Conservation (phyloP, 495 filamentous ascomycete genomes). For the Penicillium dipodomyicola region DNA sequence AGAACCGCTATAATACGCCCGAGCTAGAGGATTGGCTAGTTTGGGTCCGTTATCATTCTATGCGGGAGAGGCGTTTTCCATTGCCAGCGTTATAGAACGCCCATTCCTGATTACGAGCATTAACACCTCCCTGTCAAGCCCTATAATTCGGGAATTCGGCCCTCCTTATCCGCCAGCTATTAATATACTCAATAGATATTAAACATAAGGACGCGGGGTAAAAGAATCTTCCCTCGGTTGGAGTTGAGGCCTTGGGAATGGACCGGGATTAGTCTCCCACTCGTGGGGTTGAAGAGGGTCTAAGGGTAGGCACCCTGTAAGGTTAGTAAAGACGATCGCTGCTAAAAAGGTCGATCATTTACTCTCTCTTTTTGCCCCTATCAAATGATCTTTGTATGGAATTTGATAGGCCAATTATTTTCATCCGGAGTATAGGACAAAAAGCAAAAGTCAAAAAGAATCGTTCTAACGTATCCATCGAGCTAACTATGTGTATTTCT, state of each 20-base stretch:
- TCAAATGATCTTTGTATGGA: background rate
- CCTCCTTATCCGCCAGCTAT: background rate
- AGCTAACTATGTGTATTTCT: too few relatives aligned
- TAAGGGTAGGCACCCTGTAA: background rate
- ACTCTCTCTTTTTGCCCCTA: background rate
- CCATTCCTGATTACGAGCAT: conserved; percentile 5
- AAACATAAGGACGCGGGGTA: conserved; percentile 9
- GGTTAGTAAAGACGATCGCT: background rate
- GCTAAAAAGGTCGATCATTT: conserved; percentile 10
- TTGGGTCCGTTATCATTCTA: conserved; percentile 8
- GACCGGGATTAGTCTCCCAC: background rate
- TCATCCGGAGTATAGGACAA: background rate
- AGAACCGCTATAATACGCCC: conserved; percentile 5
- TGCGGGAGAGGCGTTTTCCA: conserved; percentile 28
- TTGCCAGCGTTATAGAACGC: conserved; percentile 16
- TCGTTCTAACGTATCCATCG: background rate
- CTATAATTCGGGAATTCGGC: background rate
- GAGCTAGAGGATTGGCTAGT: conserved; percentile 1
- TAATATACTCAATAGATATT: background rate
- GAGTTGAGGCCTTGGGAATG: background rate
- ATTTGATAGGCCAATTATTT: background rate
- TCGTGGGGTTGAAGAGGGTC: background rate
- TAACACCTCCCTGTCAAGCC: background rate
- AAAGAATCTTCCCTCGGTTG: background rate
- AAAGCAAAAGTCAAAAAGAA: background rate